These are phyloP conservation scores for Rhododendron kiyosumense DNA, from an alignment of 148 eudicot genomes.

Conservation along the genomic window DNA sequence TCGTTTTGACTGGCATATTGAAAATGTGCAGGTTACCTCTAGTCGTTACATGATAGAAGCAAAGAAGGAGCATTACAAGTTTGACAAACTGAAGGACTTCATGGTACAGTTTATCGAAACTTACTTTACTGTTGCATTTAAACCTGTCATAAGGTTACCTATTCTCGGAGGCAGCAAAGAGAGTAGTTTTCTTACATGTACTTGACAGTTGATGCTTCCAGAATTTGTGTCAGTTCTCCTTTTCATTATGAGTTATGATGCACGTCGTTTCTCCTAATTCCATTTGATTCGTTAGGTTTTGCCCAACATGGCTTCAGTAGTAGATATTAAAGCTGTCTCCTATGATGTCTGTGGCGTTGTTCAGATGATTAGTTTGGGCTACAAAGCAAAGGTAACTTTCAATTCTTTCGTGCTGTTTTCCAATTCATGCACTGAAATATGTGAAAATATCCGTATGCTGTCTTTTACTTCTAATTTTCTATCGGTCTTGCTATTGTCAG, in stretches of 20 bases:
- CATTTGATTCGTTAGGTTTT: constrained; percentile 48
- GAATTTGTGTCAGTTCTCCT: background rate
- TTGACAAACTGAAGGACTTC: constrained; percentile 61
- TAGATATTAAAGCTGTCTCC: constrained; percentile 76
- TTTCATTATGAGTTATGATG: background rate
- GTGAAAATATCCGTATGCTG: background rate
- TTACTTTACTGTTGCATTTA: background rate
- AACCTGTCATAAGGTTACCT: background rate
- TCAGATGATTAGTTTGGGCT: constrained; percentile 58
- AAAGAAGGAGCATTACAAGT: constrained; percentile 84
- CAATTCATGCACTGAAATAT: background rate
- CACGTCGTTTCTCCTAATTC: background rate
- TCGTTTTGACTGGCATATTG: constrained; percentile 2
- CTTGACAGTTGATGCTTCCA: background rate
- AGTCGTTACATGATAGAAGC: constrained; percentile 80
- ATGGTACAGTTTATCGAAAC: constrained; percentile 42
- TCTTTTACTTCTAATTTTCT: background rate
- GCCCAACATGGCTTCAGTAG: constrained; percentile 95
- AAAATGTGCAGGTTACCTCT: constrained; percentile 68
- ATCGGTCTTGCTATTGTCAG: too few relatives aligned
- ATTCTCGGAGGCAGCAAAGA: background rate
- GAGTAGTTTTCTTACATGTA: background rate
- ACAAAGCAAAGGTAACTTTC: constrained; percentile 64
- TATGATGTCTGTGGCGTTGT: constrained; percentile 91
- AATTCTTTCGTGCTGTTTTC: background rate